These are phyloP conservation scores for Mangifera indica DNA, from an alignment of 345 rosid genomes.

Conservation along the genomic window DNA sequence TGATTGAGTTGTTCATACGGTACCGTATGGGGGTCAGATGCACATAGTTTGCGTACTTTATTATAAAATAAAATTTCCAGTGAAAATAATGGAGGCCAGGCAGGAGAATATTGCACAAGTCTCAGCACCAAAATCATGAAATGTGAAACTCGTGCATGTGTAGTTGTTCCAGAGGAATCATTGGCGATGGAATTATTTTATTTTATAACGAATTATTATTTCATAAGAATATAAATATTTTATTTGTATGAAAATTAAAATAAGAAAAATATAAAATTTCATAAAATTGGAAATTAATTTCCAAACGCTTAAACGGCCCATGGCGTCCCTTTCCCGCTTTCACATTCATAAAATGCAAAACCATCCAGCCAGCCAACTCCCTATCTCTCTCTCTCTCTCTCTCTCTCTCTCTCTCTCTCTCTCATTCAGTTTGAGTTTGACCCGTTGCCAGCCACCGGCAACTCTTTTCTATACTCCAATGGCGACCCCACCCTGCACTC, in stretches of 20 bases:
- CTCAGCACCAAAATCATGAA: constrained; percentile 1
- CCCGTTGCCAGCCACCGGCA: constrained; percentile 85
- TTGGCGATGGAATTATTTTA: background rate
- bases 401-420: constrained; percentile 28
- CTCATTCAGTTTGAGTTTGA: constrained; percentile 70
- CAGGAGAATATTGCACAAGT: background rate
- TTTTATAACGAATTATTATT: background rate
- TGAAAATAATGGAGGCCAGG: background rate
- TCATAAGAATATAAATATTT: too few relatives aligned
- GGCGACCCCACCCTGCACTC: constrained; percentile 54
- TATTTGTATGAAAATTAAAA: too few relatives aligned
- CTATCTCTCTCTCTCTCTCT: constrained; percentile 11
- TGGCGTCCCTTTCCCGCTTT: constrained; percentile 33
- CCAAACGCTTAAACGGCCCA: background rate
- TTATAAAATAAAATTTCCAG: too few relatives aligned
- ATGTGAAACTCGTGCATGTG: background rate
- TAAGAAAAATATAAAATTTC: too few relatives aligned
- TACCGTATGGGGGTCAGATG: too few relatives aligned
- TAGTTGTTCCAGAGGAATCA: constrained; percentile 9
- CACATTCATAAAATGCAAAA: constrained; percentile 32
- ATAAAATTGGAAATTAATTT: too few relatives aligned
- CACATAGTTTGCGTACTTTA: too few relatives aligned
- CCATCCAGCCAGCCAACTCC: background rate
- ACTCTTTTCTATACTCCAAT: constrained; percentile 43
- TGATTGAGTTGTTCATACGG: background rate